Percentiles rank a stretch among this genome's conserved stretches.
phyloP scores from a whole-genome alignment of 1,284 basidiomycete genomes.

The Cystobasidium sp. region DNA sequence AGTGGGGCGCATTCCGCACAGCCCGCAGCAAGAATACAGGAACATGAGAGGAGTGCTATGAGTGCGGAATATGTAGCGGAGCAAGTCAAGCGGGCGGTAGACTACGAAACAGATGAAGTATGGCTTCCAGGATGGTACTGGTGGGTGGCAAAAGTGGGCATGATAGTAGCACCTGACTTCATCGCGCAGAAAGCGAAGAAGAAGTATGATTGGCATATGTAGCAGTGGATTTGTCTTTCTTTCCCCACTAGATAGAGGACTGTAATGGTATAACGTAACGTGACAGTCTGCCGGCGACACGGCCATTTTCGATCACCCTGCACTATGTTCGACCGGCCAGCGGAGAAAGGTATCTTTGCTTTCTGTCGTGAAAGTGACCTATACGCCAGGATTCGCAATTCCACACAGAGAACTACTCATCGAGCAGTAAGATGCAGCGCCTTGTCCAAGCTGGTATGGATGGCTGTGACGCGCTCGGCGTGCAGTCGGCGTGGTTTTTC shows the following conservation, averaged over 20 bases:
- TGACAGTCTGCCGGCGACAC: too few relatives aligned
- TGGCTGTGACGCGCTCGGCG: slow-evolving; percentile 31
- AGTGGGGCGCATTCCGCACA: not conserved
- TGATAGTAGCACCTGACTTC: slow-evolving; percentile 17
- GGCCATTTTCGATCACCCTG: too few relatives aligned
- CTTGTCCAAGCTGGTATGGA: slow-evolving; percentile 21
- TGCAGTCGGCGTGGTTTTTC: slow-evolving; percentile 25
- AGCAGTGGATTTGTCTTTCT: not conserved
- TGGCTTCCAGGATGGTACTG: slow-evolving; percentile 41
- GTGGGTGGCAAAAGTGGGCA: slow-evolving; percentile 28
- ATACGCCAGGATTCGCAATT: not conserved
- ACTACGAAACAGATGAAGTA: slow-evolving; percentile 27
- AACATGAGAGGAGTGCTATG: slow-evolving; percentile 31
- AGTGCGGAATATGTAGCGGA: slow-evolving; percentile 12
- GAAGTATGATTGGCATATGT: slow-evolving; percentile 28
- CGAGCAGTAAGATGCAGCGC: not conserved
- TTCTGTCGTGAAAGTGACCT: not conserved
- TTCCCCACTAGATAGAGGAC: not conserved
- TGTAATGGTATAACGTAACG: too few relatives aligned
- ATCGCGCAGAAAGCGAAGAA: slow-evolving; percentile 28
- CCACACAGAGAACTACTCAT: not conserved
- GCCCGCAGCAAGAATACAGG: not conserved
- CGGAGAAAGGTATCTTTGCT: not conserved
- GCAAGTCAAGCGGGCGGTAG: slow-evolving; percentile 18
- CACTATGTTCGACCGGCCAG: too few relatives aligned